These are phyloP conservation scores for Thalassiosira mediterranea DNA, from an alignment of 352 stramenopile species.

Conservation along the genomic window DNA sequence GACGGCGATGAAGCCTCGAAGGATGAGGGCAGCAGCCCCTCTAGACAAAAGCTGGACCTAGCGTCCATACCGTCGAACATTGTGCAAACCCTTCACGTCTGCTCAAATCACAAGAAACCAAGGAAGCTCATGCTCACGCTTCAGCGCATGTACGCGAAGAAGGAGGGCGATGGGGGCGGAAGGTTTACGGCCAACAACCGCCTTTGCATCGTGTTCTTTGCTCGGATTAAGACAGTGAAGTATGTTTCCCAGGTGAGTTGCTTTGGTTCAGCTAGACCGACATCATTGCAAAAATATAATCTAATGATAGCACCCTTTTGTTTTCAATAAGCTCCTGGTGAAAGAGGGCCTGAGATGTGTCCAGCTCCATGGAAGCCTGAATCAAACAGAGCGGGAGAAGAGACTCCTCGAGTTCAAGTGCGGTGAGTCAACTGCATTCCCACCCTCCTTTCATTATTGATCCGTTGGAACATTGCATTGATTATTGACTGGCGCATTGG, in stretches of 20 bases:
- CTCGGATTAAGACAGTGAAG: constrained; percentile 68
- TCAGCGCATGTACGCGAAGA: constrained; percentile 52
- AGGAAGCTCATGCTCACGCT: constrained; percentile 76
- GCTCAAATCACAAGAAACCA: constrained; percentile 79
- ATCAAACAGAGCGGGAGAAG: constrained; percentile 92
- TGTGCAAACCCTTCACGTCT: constrained; percentile 80
- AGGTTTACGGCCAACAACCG: constrained; percentile 18
- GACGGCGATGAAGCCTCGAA: constrained; percentile 2
- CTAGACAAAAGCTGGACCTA: constrained; percentile 36
- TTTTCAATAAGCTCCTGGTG: constrained; percentile 58
- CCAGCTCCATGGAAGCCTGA: constrained; percentile 92
- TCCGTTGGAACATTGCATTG: no score
- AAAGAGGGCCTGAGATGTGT: constrained; percentile 61
- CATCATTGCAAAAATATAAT: no score
- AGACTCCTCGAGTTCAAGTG: constrained; percentile 92
- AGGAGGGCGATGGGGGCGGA: constrained; percentile 7
- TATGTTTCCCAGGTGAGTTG: no score
- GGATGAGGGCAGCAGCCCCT: constrained; percentile 2
- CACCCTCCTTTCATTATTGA: no score
- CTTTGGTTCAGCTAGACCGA: no score
- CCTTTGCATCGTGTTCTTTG: constrained; percentile 72
- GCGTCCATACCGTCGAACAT: constrained; percentile 75
- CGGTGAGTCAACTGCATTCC: no score
- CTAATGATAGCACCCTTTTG: no score
- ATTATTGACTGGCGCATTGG: no score